Evolutionary conservation across 805 yeast genomes (phyloP), one percentile per base, ranked within the genome.

Genomic region (Candida andamanensis): DNA sequence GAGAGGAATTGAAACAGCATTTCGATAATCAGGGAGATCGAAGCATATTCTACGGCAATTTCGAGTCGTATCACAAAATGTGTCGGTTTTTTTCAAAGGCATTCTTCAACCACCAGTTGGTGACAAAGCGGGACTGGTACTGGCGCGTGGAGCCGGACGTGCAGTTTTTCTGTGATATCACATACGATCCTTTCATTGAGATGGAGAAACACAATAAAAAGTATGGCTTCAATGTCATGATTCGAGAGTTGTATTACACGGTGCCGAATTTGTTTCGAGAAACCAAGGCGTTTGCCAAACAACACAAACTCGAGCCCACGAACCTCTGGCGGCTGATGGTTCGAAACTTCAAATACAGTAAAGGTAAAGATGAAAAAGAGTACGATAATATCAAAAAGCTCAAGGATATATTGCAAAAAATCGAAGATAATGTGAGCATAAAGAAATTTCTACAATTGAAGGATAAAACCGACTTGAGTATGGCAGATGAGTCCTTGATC

Each of bases 141-240:
- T 89, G 97, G 96, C 70, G 97, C 35, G 86, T 92, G 9, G 98
- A 92, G 56, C 97, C 97, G 3, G 82, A 82, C 42, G 92, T 90
- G 24, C 80, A 84, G 43, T 86, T 85, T 51, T 86, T 70, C 53
- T 90, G 98, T 58, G 97, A 90, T 54, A 57, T 87, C 33, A 81
- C 95, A 0, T 86, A 89, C 58, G 97, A 90, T 58, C 95, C 96
- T 10, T 92, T 90, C 50, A 44, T 69, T 11, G 85, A 82, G 47
- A 86, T 90, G 97, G 73, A 73, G 30, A 65, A 63, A 29, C 49
- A 52, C 37, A 72, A 75, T 27, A 89, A 89, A 56, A 74, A 71
- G 44, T 89, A 89, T 50, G 97, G 95, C 0, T 92, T 85, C 55
- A 85, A 85, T 5, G 77, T 90, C 14, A 63, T 85, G 35, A 75